Evolutionary conservation across 768 basidiomycete species (phyloP), one percentile per base, ranked within the genome.

Genomic region (Phanerochaete carnosa): DNA sequence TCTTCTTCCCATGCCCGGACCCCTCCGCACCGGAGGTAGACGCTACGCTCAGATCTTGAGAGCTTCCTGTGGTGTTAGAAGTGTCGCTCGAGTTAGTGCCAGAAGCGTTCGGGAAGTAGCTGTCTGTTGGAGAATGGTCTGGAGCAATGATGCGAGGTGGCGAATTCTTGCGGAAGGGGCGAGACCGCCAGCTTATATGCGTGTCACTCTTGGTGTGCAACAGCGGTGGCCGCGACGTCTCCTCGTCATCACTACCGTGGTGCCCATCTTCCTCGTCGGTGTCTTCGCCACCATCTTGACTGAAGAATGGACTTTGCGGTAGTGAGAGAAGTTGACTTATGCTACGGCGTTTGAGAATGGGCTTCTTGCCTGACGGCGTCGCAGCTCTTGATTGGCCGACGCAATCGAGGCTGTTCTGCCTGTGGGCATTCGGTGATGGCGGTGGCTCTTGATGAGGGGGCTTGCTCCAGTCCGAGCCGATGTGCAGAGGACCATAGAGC

Each of bases 401-500:
- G 50, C 29, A 47, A 63, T 56, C 54, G 54, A n/a, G 23, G 45
- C 37, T 56, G 45, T 29, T 46, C 45, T 61, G 33, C 30, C 65
- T 45, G 45, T 39, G 64, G 43, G 53, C 11, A 54, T 11, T 55
- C 22, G 46, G 35, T 15, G 22, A 28, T 37, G 45, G 30, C 13
- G 45, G 45, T 3, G 58, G 30, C 28, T 56, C 52, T 30, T 60
- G 58, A 28, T 61, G 53, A 13, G 47, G 23, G 19, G 49, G 25
- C 28, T 60, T 35, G 33, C 45, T 45, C 76, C 89, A 90, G 65
- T 94, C 93, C 47, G 88, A 86, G n/a, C 93, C 94, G 0, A 94
- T 93, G 73, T 99, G 96, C 0, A 99, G 79, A 23, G 96, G 96
- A 0, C 96, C 96, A 69, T 99, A 98, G 0, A 99, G 84, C 96